Conservation (phyloP, 2,329 filamentous ascomycete species). For the Trichoderma koningiopsis region DNA sequence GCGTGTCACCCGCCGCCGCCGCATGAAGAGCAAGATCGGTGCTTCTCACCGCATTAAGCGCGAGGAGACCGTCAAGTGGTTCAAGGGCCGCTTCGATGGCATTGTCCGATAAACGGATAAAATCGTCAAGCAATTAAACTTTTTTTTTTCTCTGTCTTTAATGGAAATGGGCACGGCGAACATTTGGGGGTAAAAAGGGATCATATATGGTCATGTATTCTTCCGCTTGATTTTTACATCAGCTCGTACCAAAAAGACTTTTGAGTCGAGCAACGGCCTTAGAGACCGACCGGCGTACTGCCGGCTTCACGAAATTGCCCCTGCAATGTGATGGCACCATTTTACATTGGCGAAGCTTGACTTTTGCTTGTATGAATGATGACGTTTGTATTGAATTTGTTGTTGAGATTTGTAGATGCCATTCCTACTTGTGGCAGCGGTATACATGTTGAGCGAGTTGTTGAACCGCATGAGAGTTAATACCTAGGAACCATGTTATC, state of each 20-base stretch:
- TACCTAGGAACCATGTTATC: background rate
- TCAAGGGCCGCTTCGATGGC: slow-evolving; percentile 86
- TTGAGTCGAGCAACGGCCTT: slow-evolving; percentile 67
- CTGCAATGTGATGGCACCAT: slow-evolving; percentile 40
- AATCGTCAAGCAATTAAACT: slow-evolving; percentile 21
- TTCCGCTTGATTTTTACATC: slow-evolving; percentile 49
- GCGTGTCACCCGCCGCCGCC: slow-evolving; percentile 93
- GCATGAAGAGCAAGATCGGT: slow-evolving; percentile 84
- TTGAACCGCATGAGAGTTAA: background rate
- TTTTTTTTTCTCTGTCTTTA: slow-evolving; percentile 38
- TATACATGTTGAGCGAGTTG: background rate
- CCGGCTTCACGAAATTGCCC: slow-evolving; percentile 58
- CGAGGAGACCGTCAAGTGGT: slow-evolving; percentile 97
- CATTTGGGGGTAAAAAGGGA: slow-evolving; percentile 35
- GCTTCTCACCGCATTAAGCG: slow-evolving; percentile 90
- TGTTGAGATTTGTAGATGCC: background rate
- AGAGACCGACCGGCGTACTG: slow-evolving; percentile 72
- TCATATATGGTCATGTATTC: slow-evolving; percentile 44
- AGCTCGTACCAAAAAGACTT: slow-evolving; percentile 53
- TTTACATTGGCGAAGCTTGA: slow-evolving; percentile 12
- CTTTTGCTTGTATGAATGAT: background rate
- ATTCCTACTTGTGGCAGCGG: background rate
- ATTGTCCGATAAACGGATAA: slow-evolving; percentile 84
- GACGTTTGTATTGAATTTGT: background rate
- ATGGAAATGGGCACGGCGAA: slow-evolving; percentile 47